Evolutionary conservation across 1,284 basidiomycete species (phyloP), one percentile per base, ranked within the genome.

Genomic region (Grifola frondosa): DNA sequence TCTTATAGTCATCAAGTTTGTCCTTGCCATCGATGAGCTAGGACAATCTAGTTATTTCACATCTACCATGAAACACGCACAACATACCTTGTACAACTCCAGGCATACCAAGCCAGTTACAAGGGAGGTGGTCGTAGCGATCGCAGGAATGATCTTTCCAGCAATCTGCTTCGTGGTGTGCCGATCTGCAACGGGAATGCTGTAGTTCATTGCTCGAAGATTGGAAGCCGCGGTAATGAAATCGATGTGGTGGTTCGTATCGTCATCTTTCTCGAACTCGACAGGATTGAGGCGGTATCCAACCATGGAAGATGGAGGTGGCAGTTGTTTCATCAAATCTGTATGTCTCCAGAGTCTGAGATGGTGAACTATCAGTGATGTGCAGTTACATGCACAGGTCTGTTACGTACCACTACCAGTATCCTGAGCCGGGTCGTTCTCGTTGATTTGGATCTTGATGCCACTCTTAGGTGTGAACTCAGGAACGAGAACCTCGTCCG

Each of bases 251-350:
- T 91, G 83, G 70, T 99, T 99, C 30, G 84, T 83, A 65, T 99
- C 97, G 61, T 99, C 96, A 65, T 99, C 97, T 74, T 99, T 99
- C 75, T 99, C 97, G 61, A 99, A 99, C 62, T 98, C 95, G 42
- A 96, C 93, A 4, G 97, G 92, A 46, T 78, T 88, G 44, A 99
- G 78, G 47, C 96, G 88, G 73, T 96, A 98, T 23, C 97, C 97
- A 28, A 91, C 93, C 34, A 99, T 71, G 15, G 91, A 91, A 4
- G 91, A 89, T 3, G 93, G 92, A 15, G 87, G 64, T n/a, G 94
- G 95, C 15, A 97, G 72, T 48, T 83, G 76, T 51, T 81, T 74
- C 39, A 78, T 62, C 43, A 91, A 67, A 28, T 78, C 74, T 10
- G 73, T 68, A 78, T 53, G 53, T 89, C 83, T 33, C 77, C 76